These are phyloP conservation scores for Skeletonema grethae DNA, from an alignment of 108 stramenopile species.

Conservation along the genomic window DNA sequence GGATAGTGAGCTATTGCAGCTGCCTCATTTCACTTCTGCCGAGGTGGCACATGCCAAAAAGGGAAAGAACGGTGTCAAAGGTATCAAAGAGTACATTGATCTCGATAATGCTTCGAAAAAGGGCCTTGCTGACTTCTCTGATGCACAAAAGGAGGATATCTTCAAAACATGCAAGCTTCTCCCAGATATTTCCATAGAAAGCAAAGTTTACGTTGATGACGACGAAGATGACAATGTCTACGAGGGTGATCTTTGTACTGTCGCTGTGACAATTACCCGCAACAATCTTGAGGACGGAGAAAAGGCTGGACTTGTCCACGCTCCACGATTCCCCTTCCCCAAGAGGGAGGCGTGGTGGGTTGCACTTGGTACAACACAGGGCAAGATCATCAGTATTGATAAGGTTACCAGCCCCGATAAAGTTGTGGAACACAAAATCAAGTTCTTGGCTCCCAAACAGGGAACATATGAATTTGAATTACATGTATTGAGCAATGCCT, in stretches of 20 bases:
- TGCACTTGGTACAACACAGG: slow-evolving; percentile 88
- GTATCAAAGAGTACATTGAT: slow-evolving; percentile 75
- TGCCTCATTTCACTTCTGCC: slow-evolving; percentile 88
- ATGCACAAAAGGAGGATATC: slow-evolving; percentile 87
- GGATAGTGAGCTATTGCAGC: slow-evolving; percentile 83
- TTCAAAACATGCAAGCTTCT: slow-evolving; percentile 75
- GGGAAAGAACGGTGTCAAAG: slow-evolving; percentile 57
- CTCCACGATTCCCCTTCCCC: slow-evolving; percentile 89
- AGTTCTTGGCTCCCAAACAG: slow-evolving; percentile 92
- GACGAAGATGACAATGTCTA: slow-evolving; percentile 95
- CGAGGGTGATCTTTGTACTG: slow-evolving; percentile 95
- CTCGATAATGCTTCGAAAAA: slow-evolving; percentile 81
- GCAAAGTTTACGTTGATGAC: slow-evolving; percentile 94
- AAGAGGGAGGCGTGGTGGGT: slow-evolving; percentile 97
- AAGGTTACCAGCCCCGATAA: slow-evolving; percentile 76
- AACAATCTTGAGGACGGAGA: slow-evolving; percentile 89
- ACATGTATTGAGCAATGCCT: slow-evolving; percentile 90
- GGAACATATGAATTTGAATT: slow-evolving; percentile 92
- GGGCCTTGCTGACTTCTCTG: slow-evolving; percentile 81
- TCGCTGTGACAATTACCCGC: slow-evolving; percentile 87
- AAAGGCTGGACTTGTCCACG: slow-evolving; percentile 90
- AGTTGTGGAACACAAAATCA: slow-evolving; percentile 89
- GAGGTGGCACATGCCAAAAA: slow-evolving; percentile 77
- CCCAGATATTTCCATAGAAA: slow-evolving; percentile 79
- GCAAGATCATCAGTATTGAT: slow-evolving; percentile 92